phyloP scores from a whole-genome alignment of 2,329 filamentous ascomycete species.

The Neonectria neomacrospora region DNA sequence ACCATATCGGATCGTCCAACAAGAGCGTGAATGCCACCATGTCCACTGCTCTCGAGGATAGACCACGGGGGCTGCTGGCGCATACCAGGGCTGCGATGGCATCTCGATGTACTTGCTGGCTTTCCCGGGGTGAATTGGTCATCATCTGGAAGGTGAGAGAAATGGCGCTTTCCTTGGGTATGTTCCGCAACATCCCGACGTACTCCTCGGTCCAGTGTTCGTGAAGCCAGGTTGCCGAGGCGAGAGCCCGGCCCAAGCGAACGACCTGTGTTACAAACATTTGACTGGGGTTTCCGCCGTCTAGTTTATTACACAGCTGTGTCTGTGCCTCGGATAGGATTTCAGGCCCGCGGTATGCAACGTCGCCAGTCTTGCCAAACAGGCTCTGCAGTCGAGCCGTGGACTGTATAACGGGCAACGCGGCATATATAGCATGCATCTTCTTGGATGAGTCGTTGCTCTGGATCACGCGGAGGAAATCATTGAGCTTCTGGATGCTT shows the following conservation, averaged over 20 bases:
- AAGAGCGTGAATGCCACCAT: background rate
- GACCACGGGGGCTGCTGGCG: background rate
- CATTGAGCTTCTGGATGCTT: background rate
- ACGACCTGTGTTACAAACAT: constrained; percentile 16
- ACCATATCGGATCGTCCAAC: constrained; percentile 9
- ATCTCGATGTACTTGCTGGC: constrained; percentile 8
- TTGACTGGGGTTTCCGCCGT: constrained; percentile 11
- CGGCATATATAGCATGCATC: constrained; percentile 9
- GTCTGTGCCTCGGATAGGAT: constrained; percentile 8
- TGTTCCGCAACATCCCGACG: constrained; percentile 11
- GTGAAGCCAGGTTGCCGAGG: constrained; percentile 25
- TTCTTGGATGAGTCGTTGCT: constrained; percentile 4
- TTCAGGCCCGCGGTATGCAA: constrained; percentile 12
- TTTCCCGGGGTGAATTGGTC: background rate
- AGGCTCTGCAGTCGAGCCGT: constrained; percentile 16
- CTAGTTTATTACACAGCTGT: constrained; percentile 12
- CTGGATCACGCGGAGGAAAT: background rate
- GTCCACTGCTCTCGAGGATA: background rate
- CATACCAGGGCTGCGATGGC: constrained; percentile 21
- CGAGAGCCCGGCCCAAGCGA: constrained; percentile 19
- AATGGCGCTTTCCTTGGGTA: constrained; percentile 19
- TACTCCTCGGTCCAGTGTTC: constrained; percentile 17
- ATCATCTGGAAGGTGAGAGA: constrained; percentile 17
- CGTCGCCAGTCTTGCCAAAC: constrained; percentile 13
- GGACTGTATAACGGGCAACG: constrained; percentile 7